These are phyloP conservation scores for Penicillium sp. DNA, from an alignment of 2,329 filamentous ascomycete species.

Conservation along the genomic window DNA sequence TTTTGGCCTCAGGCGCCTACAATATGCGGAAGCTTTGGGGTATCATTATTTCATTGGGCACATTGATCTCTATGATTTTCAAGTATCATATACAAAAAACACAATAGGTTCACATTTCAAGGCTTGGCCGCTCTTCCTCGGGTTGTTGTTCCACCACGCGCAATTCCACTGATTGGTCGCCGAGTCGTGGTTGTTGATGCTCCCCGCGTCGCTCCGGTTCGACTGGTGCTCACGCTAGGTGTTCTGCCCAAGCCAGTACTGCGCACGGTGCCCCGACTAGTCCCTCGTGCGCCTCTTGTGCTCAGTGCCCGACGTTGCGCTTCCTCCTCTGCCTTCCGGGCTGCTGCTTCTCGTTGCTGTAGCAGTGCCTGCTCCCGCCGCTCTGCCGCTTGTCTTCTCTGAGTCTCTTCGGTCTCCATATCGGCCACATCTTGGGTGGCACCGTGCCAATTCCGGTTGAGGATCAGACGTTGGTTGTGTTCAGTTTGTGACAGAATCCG, in stretches of 20 bases:
- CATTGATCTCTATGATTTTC: constrained; percentile 1
- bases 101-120: constrained; percentile 8
- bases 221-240: constrained; percentile 33
- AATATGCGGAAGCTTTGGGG: background rate
- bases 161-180: constrained; percentile 41
- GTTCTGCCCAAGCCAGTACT: constrained; percentile 37
- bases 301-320: constrained; percentile 41
- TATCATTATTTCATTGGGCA: constrained; percentile 23
- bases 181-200: constrained; percentile 35
- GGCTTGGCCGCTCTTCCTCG: constrained; percentile 34
- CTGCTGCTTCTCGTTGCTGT: constrained; percentile 69
- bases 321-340: constrained; percentile 52
- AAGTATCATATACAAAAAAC: background rate
- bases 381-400: constrained; percentile 75
- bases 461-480: constrained; percentile 89
- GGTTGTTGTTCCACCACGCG: constrained; percentile 34
- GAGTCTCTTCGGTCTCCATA: constrained; percentile 74
- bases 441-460: constrained; percentile 87
- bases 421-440: constrained; percentile 83
- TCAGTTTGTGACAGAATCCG: constrained; percentile 95
- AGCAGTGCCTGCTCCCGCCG: constrained; percentile 76
- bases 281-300: constrained; percentile 34
- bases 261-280: constrained; percentile 35
- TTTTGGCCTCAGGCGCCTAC: constrained; percentile 10
- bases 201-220: constrained; percentile 31